phyloP scores from a whole-genome alignment of 2,329 filamentous ascomycete genomes.

The Sphaerulina populicola region DNA sequence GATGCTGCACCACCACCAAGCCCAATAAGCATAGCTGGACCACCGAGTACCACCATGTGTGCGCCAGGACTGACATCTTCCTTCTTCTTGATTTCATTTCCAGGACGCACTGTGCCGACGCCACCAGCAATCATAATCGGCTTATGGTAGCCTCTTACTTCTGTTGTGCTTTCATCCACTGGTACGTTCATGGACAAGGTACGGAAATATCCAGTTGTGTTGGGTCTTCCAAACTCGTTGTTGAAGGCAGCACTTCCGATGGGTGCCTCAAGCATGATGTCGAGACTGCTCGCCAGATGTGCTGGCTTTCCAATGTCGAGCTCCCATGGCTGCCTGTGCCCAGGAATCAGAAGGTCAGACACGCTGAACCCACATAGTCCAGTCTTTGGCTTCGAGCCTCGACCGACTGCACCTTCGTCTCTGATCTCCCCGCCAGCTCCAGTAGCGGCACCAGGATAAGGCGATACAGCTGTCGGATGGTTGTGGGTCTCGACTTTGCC shows the following conservation, averaged over 20 bases:
- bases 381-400: slow-evolving; percentile 86
- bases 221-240: slow-evolving; percentile 92
- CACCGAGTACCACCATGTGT: slow-evolving; percentile 84
- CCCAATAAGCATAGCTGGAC: slow-evolving; percentile 95
- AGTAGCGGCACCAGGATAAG: slow-evolving; percentile 86
- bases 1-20: slow-evolving; percentile 92
- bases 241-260: slow-evolving; percentile 94
- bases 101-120: slow-evolving; percentile 81
- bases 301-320: slow-evolving; percentile 77
- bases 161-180: slow-evolving; percentile 52
- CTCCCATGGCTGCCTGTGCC: slow-evolving; percentile 78
- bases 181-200: slow-evolving; percentile 69
- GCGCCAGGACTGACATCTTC: slow-evolving; percentile 76
- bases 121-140: slow-evolving; percentile 98
- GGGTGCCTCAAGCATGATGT: slow-evolving; percentile 96
- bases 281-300: slow-evolving; percentile 86
- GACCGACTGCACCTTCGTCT: slow-evolving; percentile 87
- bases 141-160: slow-evolving; percentile 90
- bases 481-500: slow-evolving; percentile 98
- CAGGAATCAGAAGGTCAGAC: slow-evolving; percentile 85
- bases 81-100: slow-evolving; percentile 79
- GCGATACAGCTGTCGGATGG: slow-evolving; percentile 91
- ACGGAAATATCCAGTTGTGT: slow-evolving; percentile 80
- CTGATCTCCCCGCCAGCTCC: slow-evolving; percentile 92
- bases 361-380: slow-evolving; percentile 91